A percentile compares a stretch with the other conserved stretches of the same genome.
These are phyloP conservation scores for Xylaria sp. DNA, from an alignment of 2,329 filamentous ascomycete genomes.

Conservation along the genomic window DNA sequence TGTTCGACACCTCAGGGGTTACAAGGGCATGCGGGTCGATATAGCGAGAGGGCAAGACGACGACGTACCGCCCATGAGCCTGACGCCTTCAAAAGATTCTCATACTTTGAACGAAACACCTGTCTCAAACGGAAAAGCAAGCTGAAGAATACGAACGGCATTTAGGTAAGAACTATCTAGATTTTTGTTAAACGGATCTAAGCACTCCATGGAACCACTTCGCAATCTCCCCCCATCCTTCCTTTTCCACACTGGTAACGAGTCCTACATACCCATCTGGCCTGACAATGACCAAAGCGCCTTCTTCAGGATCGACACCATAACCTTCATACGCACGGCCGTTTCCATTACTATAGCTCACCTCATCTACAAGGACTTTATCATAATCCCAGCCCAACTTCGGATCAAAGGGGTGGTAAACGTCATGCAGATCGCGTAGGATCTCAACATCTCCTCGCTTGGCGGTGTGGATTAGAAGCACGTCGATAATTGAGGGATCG, in stretches of 20 bases:
- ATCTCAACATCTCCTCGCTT: constrained; percentile 61
- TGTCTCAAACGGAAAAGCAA: background rate
- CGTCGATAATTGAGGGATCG: constrained; percentile 62
- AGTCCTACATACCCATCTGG: constrained; percentile 75
- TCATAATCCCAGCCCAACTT: constrained; percentile 66
- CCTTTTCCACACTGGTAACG: constrained; percentile 51
- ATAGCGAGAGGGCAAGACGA: background rate
- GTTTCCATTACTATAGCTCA: constrained; percentile 64
- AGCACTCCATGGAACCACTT: constrained; percentile 43
- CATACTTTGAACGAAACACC: background rate
- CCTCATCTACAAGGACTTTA: constrained; percentile 66
- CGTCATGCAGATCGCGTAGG: constrained; percentile 60
- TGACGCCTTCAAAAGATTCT: background rate
- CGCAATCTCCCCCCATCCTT: constrained; percentile 40
- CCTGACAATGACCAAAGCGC: constrained; percentile 69
- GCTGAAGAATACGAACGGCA: background rate
- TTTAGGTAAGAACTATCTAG: background rate
- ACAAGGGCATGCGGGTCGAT: background rate
- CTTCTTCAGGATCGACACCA: constrained; percentile 64
- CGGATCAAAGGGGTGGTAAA: constrained; percentile 60
- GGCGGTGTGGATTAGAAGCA: constrained; percentile 70
- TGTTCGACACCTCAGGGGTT: background rate
- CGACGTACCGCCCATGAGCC: background rate
- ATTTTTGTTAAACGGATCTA: constrained; percentile 17
- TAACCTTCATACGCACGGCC: constrained; percentile 66